Evolutionary conservation across 2,329 filamentous ascomycete genomes (phyloP).

Genomic region (Neonectria magnoliae): DNA sequence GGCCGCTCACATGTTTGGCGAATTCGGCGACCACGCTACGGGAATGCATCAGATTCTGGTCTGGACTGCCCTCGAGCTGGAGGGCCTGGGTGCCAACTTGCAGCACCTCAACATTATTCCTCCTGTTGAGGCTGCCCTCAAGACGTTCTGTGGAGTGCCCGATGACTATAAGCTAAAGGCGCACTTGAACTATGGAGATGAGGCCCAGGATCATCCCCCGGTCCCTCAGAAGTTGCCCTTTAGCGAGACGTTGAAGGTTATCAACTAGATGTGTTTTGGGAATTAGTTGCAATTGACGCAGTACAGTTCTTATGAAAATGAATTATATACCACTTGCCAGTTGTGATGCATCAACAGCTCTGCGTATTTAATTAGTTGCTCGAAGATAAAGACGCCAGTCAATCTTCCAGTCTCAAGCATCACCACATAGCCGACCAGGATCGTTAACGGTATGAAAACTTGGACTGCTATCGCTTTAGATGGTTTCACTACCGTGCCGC

Average conservation of each 20-base stretch:
- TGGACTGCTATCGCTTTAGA: too few relatives aligned
- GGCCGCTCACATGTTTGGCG: conserved; percentile 29
- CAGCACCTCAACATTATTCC: conserved; percentile 40
- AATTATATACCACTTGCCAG: not conserved
- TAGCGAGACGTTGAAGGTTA: conserved; percentile 35
- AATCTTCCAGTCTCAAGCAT: too few relatives aligned
- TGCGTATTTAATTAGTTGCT: too few relatives aligned
- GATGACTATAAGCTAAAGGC: conserved; percentile 35
- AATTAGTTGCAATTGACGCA: not conserved
- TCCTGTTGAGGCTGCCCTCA: conserved; percentile 33
- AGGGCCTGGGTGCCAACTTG: conserved; percentile 40
- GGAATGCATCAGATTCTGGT: conserved; percentile 38
- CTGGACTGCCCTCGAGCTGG: conserved; percentile 39
- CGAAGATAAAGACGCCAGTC: too few relatives aligned
- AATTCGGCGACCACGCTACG: conserved; percentile 33
- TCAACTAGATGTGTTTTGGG: conserved; percentile 9
- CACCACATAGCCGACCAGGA: too few relatives aligned
- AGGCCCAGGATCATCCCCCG: conserved; percentile 33
- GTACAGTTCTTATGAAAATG: not conserved
- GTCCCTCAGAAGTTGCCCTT: conserved; percentile 31
- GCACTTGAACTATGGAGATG: conserved; percentile 37
- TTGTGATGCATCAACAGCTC: not conserved
- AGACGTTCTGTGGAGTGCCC: conserved; percentile 31
- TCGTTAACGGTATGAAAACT: too few relatives aligned
- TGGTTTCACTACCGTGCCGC: too few relatives aligned